Conservation (phyloP, 2,329 filamentous ascomycete genomes). For the Podosphaera fusca region DNA sequence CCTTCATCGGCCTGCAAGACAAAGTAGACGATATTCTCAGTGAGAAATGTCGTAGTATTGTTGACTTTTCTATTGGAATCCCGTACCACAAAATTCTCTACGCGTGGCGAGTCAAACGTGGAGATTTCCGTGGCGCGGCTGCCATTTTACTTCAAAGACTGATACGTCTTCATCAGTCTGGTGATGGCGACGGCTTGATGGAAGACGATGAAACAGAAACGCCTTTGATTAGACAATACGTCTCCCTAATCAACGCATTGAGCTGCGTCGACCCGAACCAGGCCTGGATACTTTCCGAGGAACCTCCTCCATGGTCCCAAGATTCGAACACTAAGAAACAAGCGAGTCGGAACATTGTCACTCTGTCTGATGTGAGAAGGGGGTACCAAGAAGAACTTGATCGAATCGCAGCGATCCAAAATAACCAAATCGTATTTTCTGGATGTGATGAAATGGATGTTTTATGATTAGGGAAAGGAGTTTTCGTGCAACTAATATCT, state of each 20-base stretch:
- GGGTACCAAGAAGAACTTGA: conserved; percentile 84
- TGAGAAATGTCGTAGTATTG: conserved; percentile 43
- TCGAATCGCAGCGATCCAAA: conserved; percentile 65
- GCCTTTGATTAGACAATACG: conserved; percentile 48
- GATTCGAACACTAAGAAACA: conserved; percentile 5
- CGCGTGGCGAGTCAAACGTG: conserved; percentile 67
- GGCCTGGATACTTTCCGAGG: conserved; percentile 50
- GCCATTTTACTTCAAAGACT: conserved; percentile 38
- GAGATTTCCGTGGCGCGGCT: conserved; percentile 65
- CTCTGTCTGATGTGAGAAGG: conserved; percentile 62
- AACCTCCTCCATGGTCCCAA: conserved; percentile 15
- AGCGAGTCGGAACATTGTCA: conserved; percentile 47
- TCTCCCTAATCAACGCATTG: conserved; percentile 82
- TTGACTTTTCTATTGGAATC: conserved; percentile 38
- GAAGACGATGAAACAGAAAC: conserved; percentile 33
- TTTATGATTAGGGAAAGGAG: conserved; percentile 9
- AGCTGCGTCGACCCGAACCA: conserved; percentile 66
- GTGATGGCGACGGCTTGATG: conserved; percentile 32
- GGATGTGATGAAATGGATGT: conserved; percentile 21
- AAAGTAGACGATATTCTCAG: conserved; percentile 60
- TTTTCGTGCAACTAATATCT: background rate
- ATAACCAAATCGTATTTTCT: conserved; percentile 66
- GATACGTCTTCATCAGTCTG: conserved; percentile 33
- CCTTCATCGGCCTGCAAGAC: conserved; percentile 55
- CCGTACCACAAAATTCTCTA: conserved; percentile 82